Percentiles rank a stretch among this genome's conserved stretches.
phyloP scores from a whole-genome alignment of 2,329 filamentous ascomycete species.

The Apiospora koreana region DNA sequence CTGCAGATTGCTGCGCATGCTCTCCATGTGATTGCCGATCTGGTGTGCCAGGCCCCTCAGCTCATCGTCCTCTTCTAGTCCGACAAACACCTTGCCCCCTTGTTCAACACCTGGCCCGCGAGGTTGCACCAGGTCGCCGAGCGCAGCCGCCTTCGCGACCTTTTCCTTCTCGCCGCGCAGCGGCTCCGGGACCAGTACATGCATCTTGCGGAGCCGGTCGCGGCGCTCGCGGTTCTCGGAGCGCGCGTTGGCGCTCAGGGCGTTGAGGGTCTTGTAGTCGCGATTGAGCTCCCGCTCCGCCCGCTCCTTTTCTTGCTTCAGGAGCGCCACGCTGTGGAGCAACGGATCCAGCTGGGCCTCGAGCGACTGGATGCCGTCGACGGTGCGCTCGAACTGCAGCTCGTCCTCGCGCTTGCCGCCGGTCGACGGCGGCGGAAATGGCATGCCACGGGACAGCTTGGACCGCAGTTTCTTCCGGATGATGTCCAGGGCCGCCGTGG shows the following conservation, averaged over 20 bases:
- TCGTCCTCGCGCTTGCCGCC: constrained; percentile 54
- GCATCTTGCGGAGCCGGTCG: constrained; percentile 49
- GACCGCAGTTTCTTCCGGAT: constrained; percentile 57
- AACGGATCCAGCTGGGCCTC: constrained; percentile 62
- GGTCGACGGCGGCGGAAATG: constrained; percentile 60
- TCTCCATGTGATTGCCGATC: constrained; percentile 57
- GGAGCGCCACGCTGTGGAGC: constrained; percentile 62
- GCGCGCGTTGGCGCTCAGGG: constrained; percentile 57
- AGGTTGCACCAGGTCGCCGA: constrained; percentile 17
- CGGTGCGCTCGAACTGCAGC: constrained; percentile 66
- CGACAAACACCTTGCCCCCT: constrained; percentile 23
- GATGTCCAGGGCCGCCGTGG: constrained; percentile 55
- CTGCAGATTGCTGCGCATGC: constrained; percentile 53
- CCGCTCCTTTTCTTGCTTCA: constrained; percentile 57
- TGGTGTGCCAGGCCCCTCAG: constrained; percentile 48
- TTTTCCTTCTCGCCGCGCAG: constrained; percentile 16
- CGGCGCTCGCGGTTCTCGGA: constrained; percentile 54
- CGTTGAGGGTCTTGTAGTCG: constrained; percentile 53
- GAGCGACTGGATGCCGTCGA: constrained; percentile 57
- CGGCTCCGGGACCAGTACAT: constrained; percentile 49
- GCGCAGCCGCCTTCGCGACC: constrained; percentile 10
- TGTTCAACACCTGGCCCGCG: constrained; percentile 19
- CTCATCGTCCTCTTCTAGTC: constrained; percentile 43
- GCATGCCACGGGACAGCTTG: constrained; percentile 60
- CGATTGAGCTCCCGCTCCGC: constrained; percentile 57